Conservation (phyloP, 164 flowering plant species). For the Nymphaea colorata region DNA sequence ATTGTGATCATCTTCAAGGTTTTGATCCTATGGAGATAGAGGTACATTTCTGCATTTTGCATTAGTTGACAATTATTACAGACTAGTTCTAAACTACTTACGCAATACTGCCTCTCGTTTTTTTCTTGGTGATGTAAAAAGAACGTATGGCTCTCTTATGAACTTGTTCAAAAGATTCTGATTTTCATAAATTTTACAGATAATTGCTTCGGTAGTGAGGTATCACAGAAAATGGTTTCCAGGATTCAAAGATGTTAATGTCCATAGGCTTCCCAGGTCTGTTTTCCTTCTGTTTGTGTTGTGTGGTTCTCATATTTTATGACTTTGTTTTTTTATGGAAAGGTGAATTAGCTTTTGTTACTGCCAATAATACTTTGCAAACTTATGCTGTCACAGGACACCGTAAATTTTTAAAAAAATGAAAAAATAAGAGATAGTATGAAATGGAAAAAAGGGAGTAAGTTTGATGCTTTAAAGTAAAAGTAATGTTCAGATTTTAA, state of each 20-base stretch:
- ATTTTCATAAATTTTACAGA: slow-evolving; percentile 23
- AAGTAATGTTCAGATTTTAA: too few relatives aligned
- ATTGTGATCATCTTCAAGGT: slow-evolving; percentile 48
- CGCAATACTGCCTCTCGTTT: neutral
- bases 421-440: too few relatives aligned
- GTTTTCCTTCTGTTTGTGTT: too few relatives aligned
- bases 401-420: too few relatives aligned
- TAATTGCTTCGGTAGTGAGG: slow-evolving; percentile 51
- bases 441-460: too few relatives aligned
- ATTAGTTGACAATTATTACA: neutral
- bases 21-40: slow-evolving; percentile 43
- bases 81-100: neutral
- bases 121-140: neutral
- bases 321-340: too few relatives aligned
- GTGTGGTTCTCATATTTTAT: too few relatives aligned
- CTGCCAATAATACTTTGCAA: too few relatives aligned
- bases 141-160: neutral
- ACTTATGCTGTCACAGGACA: too few relatives aligned
- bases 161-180: slow-evolving; percentile 1
- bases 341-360: too few relatives aligned
- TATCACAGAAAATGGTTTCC: slow-evolving; percentile 69
- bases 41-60: slow-evolving; percentile 19
- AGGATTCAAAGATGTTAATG: neutral
- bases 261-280: too few relatives aligned
- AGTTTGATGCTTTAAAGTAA: too few relatives aligned